phyloP scores from a whole-genome alignment of 768 basidiomycete species.

The Myochromella boudieri region DNA sequence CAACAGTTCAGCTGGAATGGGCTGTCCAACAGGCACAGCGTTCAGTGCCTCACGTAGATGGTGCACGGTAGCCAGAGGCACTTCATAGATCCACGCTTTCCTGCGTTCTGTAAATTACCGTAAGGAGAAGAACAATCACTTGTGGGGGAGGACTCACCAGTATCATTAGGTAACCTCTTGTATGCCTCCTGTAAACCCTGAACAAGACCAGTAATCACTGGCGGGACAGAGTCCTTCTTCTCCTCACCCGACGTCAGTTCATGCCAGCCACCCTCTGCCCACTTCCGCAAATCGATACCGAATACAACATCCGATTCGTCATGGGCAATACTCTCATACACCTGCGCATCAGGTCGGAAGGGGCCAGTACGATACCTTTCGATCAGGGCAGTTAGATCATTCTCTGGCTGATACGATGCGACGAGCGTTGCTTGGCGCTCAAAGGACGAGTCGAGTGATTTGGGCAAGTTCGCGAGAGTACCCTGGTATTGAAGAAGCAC shows the following conservation, averaged over 20 bases:
- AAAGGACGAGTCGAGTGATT: constrained; percentile 59
- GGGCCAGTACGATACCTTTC: constrained; percentile 93
- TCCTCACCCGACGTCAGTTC: constrained; percentile 52
- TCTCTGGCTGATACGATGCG: constrained; percentile 85
- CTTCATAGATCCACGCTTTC: constrained; percentile 94
- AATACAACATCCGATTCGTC: constrained; percentile 86
- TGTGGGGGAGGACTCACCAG: constrained; percentile 42
- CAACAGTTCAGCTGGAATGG: constrained; percentile 51
- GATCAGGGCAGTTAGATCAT: constrained; percentile 82
- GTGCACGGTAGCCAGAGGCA: constrained; percentile 80
- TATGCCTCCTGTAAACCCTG: constrained; percentile 65
- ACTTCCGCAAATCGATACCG: constrained; percentile 87
- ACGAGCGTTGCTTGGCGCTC: constrained; percentile 76
- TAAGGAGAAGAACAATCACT: not conserved
- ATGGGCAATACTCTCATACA: constrained; percentile 85
- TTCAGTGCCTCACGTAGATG: constrained; percentile 86
- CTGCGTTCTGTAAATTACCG: constrained; percentile 59
- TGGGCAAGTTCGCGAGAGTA: constrained; percentile 70
- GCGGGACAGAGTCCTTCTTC: constrained; percentile 67
- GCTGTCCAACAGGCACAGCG: constrained; percentile 54
- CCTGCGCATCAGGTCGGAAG: constrained; percentile 81
- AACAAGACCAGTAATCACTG: constrained; percentile 70
- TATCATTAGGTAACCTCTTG: constrained; percentile 55
- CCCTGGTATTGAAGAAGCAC: constrained; percentile 88
- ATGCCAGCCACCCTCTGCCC: constrained; percentile 85